These are phyloP conservation scores for Chaetomiaceae sp. DNA, from an alignment of 2,329 filamentous ascomycete species.

Conservation along the genomic window DNA sequence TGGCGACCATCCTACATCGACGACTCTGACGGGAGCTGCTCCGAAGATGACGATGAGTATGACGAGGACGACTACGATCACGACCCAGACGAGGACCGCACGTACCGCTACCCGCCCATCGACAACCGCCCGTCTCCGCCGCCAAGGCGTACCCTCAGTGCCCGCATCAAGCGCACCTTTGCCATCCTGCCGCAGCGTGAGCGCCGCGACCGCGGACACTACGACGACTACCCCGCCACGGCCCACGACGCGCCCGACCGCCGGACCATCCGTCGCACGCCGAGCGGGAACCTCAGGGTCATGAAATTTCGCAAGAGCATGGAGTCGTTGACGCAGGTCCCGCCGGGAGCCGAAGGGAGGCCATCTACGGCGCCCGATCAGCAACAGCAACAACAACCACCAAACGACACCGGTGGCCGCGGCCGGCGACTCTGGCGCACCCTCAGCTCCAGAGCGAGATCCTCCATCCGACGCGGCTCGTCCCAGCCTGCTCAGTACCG, in stretches of 20 bases:
- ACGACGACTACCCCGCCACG: constrained; percentile 25
- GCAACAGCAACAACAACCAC: background rate
- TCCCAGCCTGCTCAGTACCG: no score
- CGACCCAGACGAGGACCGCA: constrained; percentile 35
- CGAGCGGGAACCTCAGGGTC: constrained; percentile 56
- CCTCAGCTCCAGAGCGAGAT: constrained; percentile 20
- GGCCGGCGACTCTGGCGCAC: constrained; percentile 31
- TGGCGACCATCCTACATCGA: constrained; percentile 53
- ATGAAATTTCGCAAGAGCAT: constrained; percentile 49
- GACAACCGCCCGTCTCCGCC: constrained; percentile 44
- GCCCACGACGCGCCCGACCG: constrained; percentile 38
- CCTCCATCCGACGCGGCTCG: constrained; percentile 14
- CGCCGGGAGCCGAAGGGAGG: constrained; percentile 11
- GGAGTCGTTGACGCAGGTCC: constrained; percentile 36
- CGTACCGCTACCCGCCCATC: constrained; percentile 44
- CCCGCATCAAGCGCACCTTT: constrained; percentile 54
- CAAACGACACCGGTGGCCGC: constrained; percentile 1
- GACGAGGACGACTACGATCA: constrained; percentile 29
- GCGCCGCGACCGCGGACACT: constrained; percentile 29
- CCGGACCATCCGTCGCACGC: constrained; percentile 53
- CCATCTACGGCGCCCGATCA: constrained; percentile 34
- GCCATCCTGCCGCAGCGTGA: constrained; percentile 52
- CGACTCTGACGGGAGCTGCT: constrained; percentile 26
- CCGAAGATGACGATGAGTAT: constrained; percentile 30
- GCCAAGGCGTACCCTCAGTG: constrained; percentile 46